Evolutionary conservation across 352 stramenopile species (phyloP), one percentile per base, ranked within the genome.

Genomic region (Hyaloperonospora brassicae): DNA sequence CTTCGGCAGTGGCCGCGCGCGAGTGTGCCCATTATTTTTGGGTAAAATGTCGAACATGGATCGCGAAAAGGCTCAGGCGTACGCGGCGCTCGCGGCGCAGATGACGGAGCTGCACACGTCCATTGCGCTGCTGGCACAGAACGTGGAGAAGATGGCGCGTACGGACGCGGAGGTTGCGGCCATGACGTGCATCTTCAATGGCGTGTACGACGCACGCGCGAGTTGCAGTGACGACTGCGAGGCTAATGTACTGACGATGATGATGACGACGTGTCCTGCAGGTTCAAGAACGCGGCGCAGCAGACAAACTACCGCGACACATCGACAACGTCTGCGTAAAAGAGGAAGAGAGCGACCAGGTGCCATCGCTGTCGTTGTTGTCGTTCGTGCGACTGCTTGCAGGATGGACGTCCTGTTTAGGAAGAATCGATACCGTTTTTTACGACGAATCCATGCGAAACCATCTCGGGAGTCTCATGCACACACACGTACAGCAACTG

Each of bases 61-160:
- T 64, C 68, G 85, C 47, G 74, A 89, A 44, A 89, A 89, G 57
- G 64, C 69, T 39, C 68, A 65, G 42, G 73, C 71, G 59, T 89
- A 89, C 62, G 71, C 65, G 30, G 74, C 86, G 35, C 55, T 89
- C 43, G 77, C 79, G 47, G 68, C 65, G 44, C 73, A 79, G 64
- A 82, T 89, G 73, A 82, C 76, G 50, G 79, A 89, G 72, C 69
- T 89, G 51, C 76, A 89, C 55, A 77, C 71, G 55, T 86, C 75
- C 0, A 67, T 89, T 40, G 71, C 76, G 60, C 75, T 84, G 49
- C 68, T 89, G 47, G 49, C 75, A 41, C 73, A 79, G 43, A 89
- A 89, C 53, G 66, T 89, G 46, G 75, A 87, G 59, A 86, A 84
- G 59, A 84, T 89, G 73, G 75, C 53, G 77, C 86, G 79, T 89